Evolutionary conservation across 176 grass and related monocot genomes (phyloP).

Genomic region (Luzula sylvatica): DNA sequence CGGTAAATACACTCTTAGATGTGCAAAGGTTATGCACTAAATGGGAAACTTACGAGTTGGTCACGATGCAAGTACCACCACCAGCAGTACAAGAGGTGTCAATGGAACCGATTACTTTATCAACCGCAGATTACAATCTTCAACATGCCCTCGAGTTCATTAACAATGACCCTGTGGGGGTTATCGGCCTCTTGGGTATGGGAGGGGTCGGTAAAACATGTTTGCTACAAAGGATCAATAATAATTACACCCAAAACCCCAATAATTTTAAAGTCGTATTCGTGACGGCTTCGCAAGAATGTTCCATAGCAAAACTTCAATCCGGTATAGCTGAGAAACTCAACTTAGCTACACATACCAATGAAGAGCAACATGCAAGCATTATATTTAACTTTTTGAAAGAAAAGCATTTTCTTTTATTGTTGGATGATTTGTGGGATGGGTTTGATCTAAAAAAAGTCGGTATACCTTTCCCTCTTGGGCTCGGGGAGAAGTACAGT

Average conservation of each 20-base stretch:
- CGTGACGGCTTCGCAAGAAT: conserved; percentile 20
- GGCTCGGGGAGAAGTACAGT: conserved; percentile 17
- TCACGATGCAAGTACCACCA: background rate
- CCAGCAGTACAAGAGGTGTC: background rate
- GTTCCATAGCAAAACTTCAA: conserved; percentile 24
- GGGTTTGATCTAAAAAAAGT: conserved; percentile 40
- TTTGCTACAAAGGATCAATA: conserved; percentile 29
- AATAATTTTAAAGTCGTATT: conserved; percentile 24
- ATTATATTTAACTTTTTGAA: conserved; percentile 27
- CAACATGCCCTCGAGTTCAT: conserved; percentile 21
- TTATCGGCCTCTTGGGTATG: conserved; percentile 22
- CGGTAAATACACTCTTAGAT: background rate
- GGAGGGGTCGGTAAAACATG: conserved; percentile 37
- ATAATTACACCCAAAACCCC: conserved; percentile 1
- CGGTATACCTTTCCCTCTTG: conserved; percentile 37
- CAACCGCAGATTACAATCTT: background rate
- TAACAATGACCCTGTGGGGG: conserved; percentile 9
- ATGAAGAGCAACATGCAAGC: conserved; percentile 7
- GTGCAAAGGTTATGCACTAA: background rate
- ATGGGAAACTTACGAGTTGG: background rate
- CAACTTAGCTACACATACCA: background rate
- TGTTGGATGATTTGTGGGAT: conserved; percentile 34
- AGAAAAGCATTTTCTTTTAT: conserved; percentile 22
- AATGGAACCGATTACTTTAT: background rate
- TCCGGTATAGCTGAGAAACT: conserved; percentile 17